A percentile compares a stretch with the other conserved stretches of the same genome.
Evolutionary conservation across 805 yeast genomes (phyloP).

Genomic region (Candida silvicultrix): DNA sequence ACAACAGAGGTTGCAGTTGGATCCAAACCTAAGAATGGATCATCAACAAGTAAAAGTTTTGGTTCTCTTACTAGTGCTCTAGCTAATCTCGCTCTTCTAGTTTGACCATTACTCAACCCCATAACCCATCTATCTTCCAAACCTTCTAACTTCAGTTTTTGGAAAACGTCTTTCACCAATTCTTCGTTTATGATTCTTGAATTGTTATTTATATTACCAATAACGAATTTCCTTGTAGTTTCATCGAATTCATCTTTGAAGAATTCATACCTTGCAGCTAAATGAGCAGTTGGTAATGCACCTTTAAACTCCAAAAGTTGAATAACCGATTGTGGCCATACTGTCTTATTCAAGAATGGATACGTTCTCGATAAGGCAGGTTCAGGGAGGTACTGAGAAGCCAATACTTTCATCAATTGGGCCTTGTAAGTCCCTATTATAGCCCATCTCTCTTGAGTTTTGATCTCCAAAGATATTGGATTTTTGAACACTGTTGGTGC

Average conservation of each 20-base stretch:
- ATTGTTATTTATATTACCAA: conserved; percentile 35
- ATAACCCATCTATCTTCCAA: conserved; percentile 73
- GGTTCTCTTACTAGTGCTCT: conserved; percentile 63
- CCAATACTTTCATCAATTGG: conserved; percentile 46
- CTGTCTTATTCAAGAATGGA: conserved; percentile 40
- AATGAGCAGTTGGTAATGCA: conserved; percentile 52
- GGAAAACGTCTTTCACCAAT: conserved; percentile 37
- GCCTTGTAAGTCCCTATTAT: conserved; percentile 50
- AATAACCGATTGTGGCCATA: conserved; percentile 40
- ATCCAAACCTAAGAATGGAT: conserved; percentile 89
- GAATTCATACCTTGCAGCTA: conserved; percentile 86
- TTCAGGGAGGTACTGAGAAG: conserved; percentile 44
- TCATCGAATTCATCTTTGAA: conserved; percentile 82
- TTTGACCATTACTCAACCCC: conserved; percentile 89
- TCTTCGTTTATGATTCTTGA: conserved; percentile 24
- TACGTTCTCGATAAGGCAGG: conserved; percentile 51
- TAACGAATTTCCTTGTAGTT: conserved; percentile 54
- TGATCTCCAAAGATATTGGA: conserved; percentile 36
- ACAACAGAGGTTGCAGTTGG: conserved; percentile 62
- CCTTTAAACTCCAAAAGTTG: conserved; percentile 42
- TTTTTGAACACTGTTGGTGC: conserved; percentile 26
- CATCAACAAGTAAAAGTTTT: conserved; percentile 67
- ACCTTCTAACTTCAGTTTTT: conserved; percentile 46
- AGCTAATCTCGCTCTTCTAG: conserved; percentile 85
- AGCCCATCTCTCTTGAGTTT: conserved; percentile 42